Evolutionary conservation across 192 early-diverging fungal species (phyloP).

Genomic region (Piromyces sp.): DNA sequence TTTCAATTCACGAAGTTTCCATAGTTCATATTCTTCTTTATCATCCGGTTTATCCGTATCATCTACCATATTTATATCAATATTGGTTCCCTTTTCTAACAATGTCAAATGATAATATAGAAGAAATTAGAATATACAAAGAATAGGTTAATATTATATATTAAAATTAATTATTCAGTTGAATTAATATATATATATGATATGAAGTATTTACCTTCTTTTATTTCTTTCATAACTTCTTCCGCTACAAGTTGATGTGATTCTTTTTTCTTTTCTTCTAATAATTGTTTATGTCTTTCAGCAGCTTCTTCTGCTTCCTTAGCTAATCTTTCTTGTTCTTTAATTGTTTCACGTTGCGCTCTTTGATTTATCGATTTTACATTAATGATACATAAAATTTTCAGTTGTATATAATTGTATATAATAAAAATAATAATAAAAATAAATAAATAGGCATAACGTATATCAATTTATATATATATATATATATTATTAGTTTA

Average conservation of each 20-base stretch:
- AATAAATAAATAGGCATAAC: too few relatives aligned
- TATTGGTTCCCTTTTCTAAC: conserved; percentile 10
- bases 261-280: conserved; percentile 50
- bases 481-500: too few relatives aligned
- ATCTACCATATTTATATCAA: conserved; percentile 40
- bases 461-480: too few relatives aligned
- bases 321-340: conserved; percentile 31
- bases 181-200: conserved; percentile 1
- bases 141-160: too few relatives aligned
- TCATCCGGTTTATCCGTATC: conserved; percentile 83
- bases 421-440: too few relatives aligned
- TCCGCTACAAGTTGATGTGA: conserved; percentile 62
- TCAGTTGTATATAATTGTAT: too few relatives aligned
- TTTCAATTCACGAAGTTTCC: conserved; percentile 76
- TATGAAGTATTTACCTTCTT: conserved; percentile 16
- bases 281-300: conserved; percentile 5
- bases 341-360: conserved; percentile 34
- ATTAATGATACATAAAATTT: too few relatives aligned
- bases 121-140: too few relatives aligned
- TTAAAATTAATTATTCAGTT: not conserved
- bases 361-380: conserved; percentile 22
- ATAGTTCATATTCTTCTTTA: conserved; percentile 72
- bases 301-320: conserved; percentile 37
- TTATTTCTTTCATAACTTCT: conserved; percentile 39
- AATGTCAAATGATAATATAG: too few relatives aligned